Evolutionary conservation across 2,329 filamentous ascomycete genomes (phyloP).

Genomic region (Phoma sp.): DNA sequence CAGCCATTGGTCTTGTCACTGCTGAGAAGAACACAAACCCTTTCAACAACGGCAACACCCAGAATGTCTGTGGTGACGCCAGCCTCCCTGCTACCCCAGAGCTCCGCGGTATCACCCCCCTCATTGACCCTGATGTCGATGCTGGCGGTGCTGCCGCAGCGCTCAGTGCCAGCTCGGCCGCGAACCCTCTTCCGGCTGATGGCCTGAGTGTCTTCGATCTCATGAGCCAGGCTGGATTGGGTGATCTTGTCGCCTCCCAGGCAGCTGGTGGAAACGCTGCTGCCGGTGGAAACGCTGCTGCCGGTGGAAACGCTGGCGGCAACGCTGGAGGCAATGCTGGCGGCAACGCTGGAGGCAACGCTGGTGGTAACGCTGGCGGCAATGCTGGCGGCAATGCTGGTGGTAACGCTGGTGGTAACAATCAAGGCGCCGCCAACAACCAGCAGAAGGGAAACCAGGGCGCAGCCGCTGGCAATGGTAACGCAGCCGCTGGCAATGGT

Average conservation of each 20-base stretch:
- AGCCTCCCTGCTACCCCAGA: constrained; percentile 66
- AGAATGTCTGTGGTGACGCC: constrained; percentile 69
- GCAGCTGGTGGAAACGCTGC: constrained; percentile 30
- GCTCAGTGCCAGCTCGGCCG: constrained; percentile 62
- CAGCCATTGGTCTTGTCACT: constrained; percentile 68
- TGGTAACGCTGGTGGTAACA: constrained; percentile 5
- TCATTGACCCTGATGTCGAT: constrained; percentile 70
- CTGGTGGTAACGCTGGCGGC: neutral
- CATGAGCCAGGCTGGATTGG: constrained; percentile 67
- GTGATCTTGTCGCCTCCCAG: constrained; percentile 62
- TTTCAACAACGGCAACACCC: constrained; percentile 64
- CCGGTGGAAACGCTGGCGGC: too few species aligned
- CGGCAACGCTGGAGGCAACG: too few species aligned
- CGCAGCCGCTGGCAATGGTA: too few species aligned
- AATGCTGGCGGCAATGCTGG: neutral
- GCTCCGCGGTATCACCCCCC: constrained; percentile 71
- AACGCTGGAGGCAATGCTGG: too few species aligned
- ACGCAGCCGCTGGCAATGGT: too few species aligned
- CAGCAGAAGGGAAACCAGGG: constrained; percentile 16
- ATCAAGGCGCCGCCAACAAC: constrained; percentile 24
- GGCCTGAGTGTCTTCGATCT: constrained; percentile 73
- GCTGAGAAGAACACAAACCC: constrained; percentile 79
- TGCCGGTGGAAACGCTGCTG: constrained; percentile 3
- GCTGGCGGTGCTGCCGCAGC: constrained; percentile 67
- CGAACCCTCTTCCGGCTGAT: constrained; percentile 63